Percentiles rank a stretch among this genome's conserved stretches.
Evolutionary conservation across 1,139 yeast genomes (phyloP).

Genomic region (Hemisphaericaspora xylanilytica): DNA sequence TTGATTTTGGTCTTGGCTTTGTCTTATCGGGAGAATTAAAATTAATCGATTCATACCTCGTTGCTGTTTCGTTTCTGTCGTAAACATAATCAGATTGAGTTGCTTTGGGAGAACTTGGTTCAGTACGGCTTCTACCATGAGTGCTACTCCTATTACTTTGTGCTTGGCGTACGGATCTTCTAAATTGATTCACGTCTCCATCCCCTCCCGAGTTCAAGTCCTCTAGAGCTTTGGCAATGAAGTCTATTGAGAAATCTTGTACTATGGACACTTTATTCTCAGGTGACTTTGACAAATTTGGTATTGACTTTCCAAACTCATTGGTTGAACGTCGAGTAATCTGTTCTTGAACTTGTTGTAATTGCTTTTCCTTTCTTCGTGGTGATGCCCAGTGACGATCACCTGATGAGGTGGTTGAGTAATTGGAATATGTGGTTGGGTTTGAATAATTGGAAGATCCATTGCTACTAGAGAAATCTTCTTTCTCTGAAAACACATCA

Average conservation of each 20-base stretch:
- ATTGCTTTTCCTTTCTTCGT: slow-evolving; percentile 35
- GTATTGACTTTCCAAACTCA: slow-evolving; percentile 12
- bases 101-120: slow-evolving; percentile 21
- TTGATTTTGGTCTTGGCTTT: slow-evolving; percentile 40
- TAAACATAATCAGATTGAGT: slow-evolving; percentile 31
- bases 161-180: slow-evolving; percentile 35
- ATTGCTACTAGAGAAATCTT: slow-evolving; percentile 34
- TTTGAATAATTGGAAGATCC: slow-evolving; percentile 47
- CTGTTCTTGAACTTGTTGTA: slow-evolving; percentile 39
- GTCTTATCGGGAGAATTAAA: slow-evolving; percentile 7
- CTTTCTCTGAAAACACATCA: slow-evolving; percentile 22
- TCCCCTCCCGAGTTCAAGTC: slow-evolving; percentile 65
- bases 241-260: slow-evolving; percentile 48
- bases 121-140: slow-evolving; percentile 12
- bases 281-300: slow-evolving; percentile 8
- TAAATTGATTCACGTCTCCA: slow-evolving; percentile 50
- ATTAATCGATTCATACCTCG: slow-evolving; percentile 32
- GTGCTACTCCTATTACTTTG: slow-evolving; percentile 13
- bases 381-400: slow-evolving; percentile 57
- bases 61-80: slow-evolving; percentile 40
- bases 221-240: slow-evolving; percentile 59
- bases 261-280: slow-evolving; percentile 32
- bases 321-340: slow-evolving; percentile 30
- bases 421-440: slow-evolving; percentile 43
- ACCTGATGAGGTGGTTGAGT: slow-evolving; percentile 15